Base-by-base conservation (phyloP, 202 grass and related monocot genomes). In the Elaeis oleifera region DNA sequence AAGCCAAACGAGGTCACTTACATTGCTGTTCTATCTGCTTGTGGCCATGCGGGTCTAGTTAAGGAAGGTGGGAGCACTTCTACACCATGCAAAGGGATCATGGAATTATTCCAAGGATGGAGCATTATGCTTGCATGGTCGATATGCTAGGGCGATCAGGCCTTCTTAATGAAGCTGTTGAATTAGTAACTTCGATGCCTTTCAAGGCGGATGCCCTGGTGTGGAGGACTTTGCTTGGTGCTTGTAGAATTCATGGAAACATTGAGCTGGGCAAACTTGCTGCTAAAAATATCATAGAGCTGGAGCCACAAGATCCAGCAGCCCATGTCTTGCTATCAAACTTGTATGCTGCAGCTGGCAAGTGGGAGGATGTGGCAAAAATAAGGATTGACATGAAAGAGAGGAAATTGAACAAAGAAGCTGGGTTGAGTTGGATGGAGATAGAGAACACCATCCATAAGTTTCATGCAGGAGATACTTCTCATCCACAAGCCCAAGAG, bases 301-400 rank as follows among this genome's bases (percentile, higher is more conserved):
- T 90, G 4, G 84, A 90, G 71, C 87, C 87, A 16, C 69, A 66
- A 67, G 87, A 96, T 77, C 80, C 84, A 51, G 84, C 81, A 21
- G 81, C 90, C 62, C 80, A 90, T 80, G 90, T 96, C 19, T 83
- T 96, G 59, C 83, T 96, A 8, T 96, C 90, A 0, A 96, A 96
- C 62, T 74, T 96, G 77, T 96, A 88, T 58, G 87, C 90, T 1
- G 82, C 88, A 61, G 90, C 79, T 63, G 84, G 84, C 16, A 74
- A 82, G 73, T 96, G 87, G 84, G 84, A 96, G 51, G 73, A 78
- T 61, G 90, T 90, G 23, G 87, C 81, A 22, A 74, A 64, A 56
- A 72, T 90, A 67, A 90, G 87, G 70, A 64, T 66, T 64, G 5
- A 53, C 51, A 96, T 96, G 90, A 85, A 80, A 73, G 76, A 83